Conservation (phyloP, 78 protist genomes). For the Dictyostelium capitatum region DNA sequence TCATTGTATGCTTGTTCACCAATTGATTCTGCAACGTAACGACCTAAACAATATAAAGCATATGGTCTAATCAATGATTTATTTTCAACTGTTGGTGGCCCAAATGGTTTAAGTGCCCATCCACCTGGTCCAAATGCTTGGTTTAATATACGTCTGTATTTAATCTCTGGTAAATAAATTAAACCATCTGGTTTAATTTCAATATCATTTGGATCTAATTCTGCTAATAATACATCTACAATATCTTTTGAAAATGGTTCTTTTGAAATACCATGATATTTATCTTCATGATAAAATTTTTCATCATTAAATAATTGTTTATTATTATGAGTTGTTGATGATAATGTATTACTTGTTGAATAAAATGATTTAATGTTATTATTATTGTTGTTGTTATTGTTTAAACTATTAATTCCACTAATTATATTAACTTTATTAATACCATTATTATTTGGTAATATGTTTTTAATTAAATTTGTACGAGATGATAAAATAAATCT, state of each 20-base stretch:
- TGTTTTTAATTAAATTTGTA: neutral
- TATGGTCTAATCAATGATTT: conserved; percentile 64
- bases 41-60: conserved; percentile 83
- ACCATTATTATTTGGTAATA: neutral
- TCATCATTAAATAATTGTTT: conserved; percentile 46
- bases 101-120: conserved; percentile 86
- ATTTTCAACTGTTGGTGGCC: conserved; percentile 59
- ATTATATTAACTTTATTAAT: neutral
- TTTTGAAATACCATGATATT: conserved; percentile 60
- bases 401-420: neutral
- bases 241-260: conserved; percentile 62
- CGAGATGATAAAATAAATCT: conserved; percentile 3
- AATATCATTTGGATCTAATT: conserved; percentile 43
- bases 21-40: conserved; percentile 65
- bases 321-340: neutral
- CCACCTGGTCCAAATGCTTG: conserved; percentile 90
- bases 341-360: too few relatives aligned
- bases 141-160: conserved; percentile 83
- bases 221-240: conserved; percentile 47
- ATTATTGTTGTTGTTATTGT: neutral
- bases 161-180: conserved; percentile 87
- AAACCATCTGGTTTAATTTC: conserved; percentile 87
- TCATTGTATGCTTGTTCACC: conserved; percentile 79
- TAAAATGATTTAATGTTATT: neutral
- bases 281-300: conserved; percentile 56